Evolutionary conservation across 495 filamentous ascomycete species (phyloP), one percentile per base, ranked within the genome.

Genomic region (Amniculicola lignicola): DNA sequence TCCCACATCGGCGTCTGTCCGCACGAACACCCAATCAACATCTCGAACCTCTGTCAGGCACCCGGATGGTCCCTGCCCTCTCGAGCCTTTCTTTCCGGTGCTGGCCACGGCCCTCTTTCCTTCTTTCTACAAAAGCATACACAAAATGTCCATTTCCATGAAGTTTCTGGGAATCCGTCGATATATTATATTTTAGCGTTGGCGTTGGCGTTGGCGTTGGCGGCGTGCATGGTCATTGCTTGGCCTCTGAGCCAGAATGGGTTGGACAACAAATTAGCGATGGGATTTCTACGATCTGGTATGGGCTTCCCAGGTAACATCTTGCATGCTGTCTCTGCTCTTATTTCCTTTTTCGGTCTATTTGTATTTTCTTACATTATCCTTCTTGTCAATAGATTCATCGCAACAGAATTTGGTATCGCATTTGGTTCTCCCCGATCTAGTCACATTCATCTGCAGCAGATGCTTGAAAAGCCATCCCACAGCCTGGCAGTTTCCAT

Each of bases 131-230:
- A 54, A 54, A 54, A 54, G 51, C 40, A 54, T 45, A 54, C 38
- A 52, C 11, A 14, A 12, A 16, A 10, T 24, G 15, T 10, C 6
- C 37, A 18, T 40, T 6, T n/a, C 7, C 29, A 9, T 33, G 29
- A n/a, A 33, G n/a, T n/a, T n/a, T 33, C n/a, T 33, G 29, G 29
- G 9, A 43, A 43, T 12, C 10, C 37, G 15, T 45, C 14, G 22
- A 11, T 14, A 12, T 24, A 29, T 42, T 24, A 35, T 49, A 51
- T 33, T 14, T 58, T 58, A 58, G 54, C 54, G 54, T 44, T 58
- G 54, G 54, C 46, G 37, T 57, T 58, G 53, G 44, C 44, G 35
- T 57, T 48, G 45, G 54, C 36, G 46, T 25, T 49, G 42, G 51
- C 5, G 14, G 27, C 41, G 41, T 15, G 9, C 37, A 10, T 41